A percentile compares a stretch with the other conserved stretches of the same genome.
These are phyloP conservation scores for Verticillium albo-atrum DNA, from an alignment of 2,329 filamentous ascomycete genomes.

Conservation along the genomic window DNA sequence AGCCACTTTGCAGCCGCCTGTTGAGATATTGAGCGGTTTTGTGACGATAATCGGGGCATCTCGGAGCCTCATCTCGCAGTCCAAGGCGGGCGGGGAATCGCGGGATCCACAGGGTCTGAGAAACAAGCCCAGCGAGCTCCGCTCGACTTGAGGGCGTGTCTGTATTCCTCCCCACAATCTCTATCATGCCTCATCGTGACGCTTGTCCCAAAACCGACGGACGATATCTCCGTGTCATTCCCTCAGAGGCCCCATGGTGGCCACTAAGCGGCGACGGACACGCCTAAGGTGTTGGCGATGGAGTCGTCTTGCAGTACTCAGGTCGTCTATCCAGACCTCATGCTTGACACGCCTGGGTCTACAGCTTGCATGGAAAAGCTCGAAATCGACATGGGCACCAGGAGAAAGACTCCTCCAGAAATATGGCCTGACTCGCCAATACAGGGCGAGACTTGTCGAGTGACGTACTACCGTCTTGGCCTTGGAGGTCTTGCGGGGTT, in stretches of 20 bases:
- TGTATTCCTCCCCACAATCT: not conserved
- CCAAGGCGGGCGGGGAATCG: not conserved
- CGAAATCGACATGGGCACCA: not conserved
- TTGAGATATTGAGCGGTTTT: not conserved
- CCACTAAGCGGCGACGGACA: not conserved
- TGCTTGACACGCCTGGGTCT: no score
- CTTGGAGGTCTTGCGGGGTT: constrained; percentile 8
- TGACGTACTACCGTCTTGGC: constrained; percentile 3
- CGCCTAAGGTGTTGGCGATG: not conserved
- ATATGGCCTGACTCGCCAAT: not conserved
- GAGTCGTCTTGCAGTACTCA: not conserved
- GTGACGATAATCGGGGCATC: not conserved
- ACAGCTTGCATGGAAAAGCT: no score
- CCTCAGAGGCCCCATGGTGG: not conserved
- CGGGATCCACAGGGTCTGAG: not conserved
- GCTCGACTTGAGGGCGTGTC: not conserved
- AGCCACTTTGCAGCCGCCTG: not conserved
- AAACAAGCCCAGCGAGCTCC: not conserved
- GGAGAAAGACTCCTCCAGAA: not conserved
- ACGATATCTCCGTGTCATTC: not conserved
- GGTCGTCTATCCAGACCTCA: no score
- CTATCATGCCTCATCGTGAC: not conserved
- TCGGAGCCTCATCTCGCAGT: not conserved
- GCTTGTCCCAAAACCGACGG: not conserved
- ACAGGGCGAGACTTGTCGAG: not conserved